These are phyloP conservation scores for Russula dissimulans DNA, from an alignment of 768 basidiomycete species.

Conservation along the genomic window DNA sequence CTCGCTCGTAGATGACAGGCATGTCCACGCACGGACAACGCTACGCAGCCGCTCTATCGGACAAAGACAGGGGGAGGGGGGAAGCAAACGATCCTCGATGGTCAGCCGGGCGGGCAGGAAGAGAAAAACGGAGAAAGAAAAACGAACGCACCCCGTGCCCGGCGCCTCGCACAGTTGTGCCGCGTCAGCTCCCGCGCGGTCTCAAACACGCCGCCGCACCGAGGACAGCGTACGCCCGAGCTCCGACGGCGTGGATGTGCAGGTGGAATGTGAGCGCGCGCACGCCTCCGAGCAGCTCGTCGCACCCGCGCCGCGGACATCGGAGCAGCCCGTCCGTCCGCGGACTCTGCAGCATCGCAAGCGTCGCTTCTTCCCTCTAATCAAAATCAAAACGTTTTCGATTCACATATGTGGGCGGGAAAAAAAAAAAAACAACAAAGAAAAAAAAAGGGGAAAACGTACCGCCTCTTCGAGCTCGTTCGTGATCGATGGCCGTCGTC, in stretches of 20 bases:
- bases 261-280: conserved; percentile 17
- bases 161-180: conserved; percentile 13
- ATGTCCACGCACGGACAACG: conserved; percentile 14
- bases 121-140: not conserved
- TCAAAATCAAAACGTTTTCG: no score
- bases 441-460: not conserved
- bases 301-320: conserved; percentile 13
- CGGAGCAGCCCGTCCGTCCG: conserved; percentile 8
- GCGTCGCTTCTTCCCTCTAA: conserved; percentile 18
- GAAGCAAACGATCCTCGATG: not conserved
- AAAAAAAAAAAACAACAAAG: no score
- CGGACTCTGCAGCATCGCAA: conserved; percentile 5
- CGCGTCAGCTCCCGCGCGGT: conserved; percentile 10
- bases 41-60: conserved; percentile 4
- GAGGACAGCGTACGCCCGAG: conserved; percentile 2
- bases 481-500: conserved; percentile 4
- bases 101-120: not conserved
- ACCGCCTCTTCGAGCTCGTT: conserved; percentile 19
- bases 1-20: not conserved
- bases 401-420: no score
- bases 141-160: conserved; percentile 11
- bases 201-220: conserved; percentile 15
- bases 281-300: conserved; percentile 12
- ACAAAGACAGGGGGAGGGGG: not conserved
- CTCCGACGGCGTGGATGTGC: conserved; percentile 16